Percentiles rank a stretch among this genome's conserved stretches.
Conservation (phyloP, 2,329 filamentous ascomycete species). For the Neofusicoccum cordaticola region DNA sequence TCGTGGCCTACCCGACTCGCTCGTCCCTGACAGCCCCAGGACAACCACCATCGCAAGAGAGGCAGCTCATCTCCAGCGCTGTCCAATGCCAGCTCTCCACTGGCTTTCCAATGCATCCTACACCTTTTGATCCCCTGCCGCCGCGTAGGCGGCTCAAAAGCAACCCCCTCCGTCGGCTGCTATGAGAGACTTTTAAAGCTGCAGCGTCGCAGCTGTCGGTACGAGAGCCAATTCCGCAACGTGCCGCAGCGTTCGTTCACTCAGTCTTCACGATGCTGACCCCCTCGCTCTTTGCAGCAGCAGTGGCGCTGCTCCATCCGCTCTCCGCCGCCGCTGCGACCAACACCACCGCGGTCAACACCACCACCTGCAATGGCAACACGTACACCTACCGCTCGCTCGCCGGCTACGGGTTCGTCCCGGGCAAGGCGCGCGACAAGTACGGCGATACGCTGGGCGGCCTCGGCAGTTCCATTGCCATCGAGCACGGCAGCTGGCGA, state of each 20-base stretch:
- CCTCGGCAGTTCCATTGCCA: slow-evolving; percentile 63
- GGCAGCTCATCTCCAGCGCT: background rate
- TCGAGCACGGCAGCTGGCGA: slow-evolving; percentile 61
- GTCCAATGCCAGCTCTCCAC: background rate
- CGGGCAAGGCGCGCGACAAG: slow-evolving; percentile 60
- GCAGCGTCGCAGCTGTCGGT: background rate
- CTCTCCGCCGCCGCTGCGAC: background rate
- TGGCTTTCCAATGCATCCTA: background rate
- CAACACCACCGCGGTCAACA: background rate
- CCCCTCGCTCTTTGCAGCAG: background rate
- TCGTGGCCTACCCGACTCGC: background rate
- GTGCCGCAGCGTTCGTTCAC: too few relatives aligned
- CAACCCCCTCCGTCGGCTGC: background rate
- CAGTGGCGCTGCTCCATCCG: background rate
- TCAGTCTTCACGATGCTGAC: background rate
- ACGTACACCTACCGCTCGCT: slow-evolving; percentile 65
- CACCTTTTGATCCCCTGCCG: background rate
- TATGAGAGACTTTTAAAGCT: background rate
- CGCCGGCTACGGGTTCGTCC: slow-evolving; percentile 63
- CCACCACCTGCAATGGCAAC: slow-evolving; percentile 57
- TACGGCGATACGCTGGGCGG: slow-evolving; percentile 68
- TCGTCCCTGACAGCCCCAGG: background rate
- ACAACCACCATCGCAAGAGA: background rate
- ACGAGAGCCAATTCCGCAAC: background rate
- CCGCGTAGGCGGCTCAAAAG: background rate